These are phyloP conservation scores for Alternaria burnsii DNA, from an alignment of 2,329 filamentous ascomycete genomes.

Conservation along the genomic window DNA sequence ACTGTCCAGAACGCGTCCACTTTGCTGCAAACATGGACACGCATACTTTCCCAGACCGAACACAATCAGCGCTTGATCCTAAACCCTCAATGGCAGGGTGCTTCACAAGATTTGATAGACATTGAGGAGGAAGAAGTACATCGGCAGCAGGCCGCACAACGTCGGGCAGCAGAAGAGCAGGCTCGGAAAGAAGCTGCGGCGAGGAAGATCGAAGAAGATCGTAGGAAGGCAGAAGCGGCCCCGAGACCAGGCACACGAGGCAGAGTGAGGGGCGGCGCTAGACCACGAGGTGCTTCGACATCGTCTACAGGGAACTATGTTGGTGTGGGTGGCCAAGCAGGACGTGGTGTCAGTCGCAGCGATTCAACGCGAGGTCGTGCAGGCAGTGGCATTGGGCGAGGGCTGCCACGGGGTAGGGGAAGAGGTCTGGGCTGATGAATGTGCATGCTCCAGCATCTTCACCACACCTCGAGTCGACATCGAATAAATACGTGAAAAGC, in stretches of 20 bases:
- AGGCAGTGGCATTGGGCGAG: constrained; percentile 56
- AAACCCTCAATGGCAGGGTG: constrained; percentile 88
- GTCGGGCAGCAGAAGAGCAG: constrained; percentile 80
- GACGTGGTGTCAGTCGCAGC: constrained; percentile 58
- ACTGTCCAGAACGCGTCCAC: constrained; percentile 89
- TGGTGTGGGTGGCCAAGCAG: constrained; percentile 56
- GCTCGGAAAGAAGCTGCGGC: constrained; percentile 75
- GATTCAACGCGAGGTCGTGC: constrained; percentile 55
- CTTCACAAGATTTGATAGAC: constrained; percentile 84
- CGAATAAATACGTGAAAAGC: not conserved
- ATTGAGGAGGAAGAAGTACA: constrained; percentile 80
- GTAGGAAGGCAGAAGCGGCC: constrained; percentile 67
- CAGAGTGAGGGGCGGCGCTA: constrained; percentile 45
- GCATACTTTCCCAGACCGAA: constrained; percentile 95
- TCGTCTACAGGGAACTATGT: constrained; percentile 52
- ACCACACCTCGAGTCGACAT: not conserved
- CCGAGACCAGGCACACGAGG: constrained; percentile 51
- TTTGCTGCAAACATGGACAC: constrained; percentile 92
- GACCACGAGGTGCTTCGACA: constrained; percentile 41
- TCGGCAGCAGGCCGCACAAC: constrained; percentile 79
- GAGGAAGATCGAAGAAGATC: constrained; percentile 60
- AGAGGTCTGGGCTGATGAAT: constrained; percentile 35
- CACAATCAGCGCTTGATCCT: constrained; percentile 94
- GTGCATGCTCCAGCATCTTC: not conserved
- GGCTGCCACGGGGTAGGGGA: constrained; percentile 43